A percentile compares a stretch with the other conserved stretches of the same genome.
Conservation (phyloP, 305 asterid genomes). For the Coffea humblotiana region DNA sequence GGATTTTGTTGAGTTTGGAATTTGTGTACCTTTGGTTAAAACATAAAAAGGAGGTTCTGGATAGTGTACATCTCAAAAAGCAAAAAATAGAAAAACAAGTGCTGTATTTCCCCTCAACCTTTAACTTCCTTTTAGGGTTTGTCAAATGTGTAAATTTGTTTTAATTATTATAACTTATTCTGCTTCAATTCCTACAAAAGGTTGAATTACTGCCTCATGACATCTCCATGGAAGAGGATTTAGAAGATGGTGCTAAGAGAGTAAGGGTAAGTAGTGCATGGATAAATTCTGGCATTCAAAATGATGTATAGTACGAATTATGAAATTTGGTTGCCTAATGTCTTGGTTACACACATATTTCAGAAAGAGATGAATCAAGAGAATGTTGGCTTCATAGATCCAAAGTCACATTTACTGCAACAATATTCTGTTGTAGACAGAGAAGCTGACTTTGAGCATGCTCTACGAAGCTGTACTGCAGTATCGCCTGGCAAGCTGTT, state of each 20-base stretch:
- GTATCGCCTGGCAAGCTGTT: background rate
- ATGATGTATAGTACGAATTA: background rate
- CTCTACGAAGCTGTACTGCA: background rate
- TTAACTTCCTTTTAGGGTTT: no score
- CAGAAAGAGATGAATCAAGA: background rate
- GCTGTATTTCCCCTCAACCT: no score
- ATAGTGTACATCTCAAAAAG: no score
- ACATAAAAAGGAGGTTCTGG: no score
- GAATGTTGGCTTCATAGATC: background rate
- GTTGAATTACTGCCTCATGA: background rate
- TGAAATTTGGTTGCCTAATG: background rate
- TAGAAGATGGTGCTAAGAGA: background rate
- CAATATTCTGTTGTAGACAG: background rate
- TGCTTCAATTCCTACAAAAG: background rate
- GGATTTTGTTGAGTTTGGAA: no score
- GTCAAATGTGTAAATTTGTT: background rate
- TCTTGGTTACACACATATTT: background rate
- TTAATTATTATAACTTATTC: background rate
- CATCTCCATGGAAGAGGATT: background rate
- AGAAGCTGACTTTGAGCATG: background rate
- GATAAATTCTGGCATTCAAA: background rate
- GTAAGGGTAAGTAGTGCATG: background rate
- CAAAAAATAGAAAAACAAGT: no score
- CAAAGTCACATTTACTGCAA: background rate
- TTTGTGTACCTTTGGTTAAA: no score